Percentiles rank a stretch among this genome's conserved stretches.
phyloP scores from a whole-genome alignment of 2,329 filamentous ascomycete species.

The Drechslerella coelobrocha region DNA sequence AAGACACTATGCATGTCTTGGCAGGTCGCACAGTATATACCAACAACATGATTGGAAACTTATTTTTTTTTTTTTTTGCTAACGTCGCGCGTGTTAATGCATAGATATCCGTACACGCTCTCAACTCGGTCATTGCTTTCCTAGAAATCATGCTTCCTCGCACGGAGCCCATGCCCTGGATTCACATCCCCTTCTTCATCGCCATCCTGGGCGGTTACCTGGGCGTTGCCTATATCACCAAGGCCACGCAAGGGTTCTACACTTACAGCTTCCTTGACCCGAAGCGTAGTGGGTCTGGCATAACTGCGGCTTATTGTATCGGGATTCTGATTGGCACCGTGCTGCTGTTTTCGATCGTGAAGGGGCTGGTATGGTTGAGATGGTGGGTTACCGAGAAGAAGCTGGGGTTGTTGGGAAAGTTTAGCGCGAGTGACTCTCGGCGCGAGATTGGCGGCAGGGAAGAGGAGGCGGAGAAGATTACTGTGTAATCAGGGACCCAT shows the following conservation, averaged over 20 bases:
- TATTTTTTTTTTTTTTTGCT: constrained; percentile 2
- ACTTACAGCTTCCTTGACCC: constrained; percentile 80
- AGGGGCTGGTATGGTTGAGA: constrained; percentile 64
- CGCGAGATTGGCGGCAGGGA: constrained; percentile 52
- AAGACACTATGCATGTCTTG: too few relatives aligned
- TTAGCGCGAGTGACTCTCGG: constrained; percentile 54
- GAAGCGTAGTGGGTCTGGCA: constrained; percentile 61
- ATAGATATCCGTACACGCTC: constrained; percentile 72
- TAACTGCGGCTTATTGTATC: constrained; percentile 71
- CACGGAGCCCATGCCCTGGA: constrained; percentile 68
- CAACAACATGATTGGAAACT: too few relatives aligned
- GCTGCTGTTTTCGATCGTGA: constrained; percentile 65
- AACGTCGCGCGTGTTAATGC: constrained; percentile 28
- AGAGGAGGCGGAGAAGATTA: constrained; percentile 50
- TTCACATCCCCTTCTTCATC: constrained; percentile 72
- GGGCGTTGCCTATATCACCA: constrained; percentile 74
- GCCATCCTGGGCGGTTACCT: constrained; percentile 76
- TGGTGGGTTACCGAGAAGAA: constrained; percentile 62
- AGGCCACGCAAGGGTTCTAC: constrained; percentile 74
- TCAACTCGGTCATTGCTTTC: constrained; percentile 77
- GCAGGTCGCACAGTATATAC: too few relatives aligned
- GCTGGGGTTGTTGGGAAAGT: constrained; percentile 59
- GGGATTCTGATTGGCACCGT: constrained; percentile 65
- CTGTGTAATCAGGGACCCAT: too few relatives aligned
- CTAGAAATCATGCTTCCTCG: constrained; percentile 75